Percentiles rank a stretch among this genome's conserved stretches.
Conservation (phyloP, 148 eudicot genomes). For the Selenicereus undatus region DNA sequence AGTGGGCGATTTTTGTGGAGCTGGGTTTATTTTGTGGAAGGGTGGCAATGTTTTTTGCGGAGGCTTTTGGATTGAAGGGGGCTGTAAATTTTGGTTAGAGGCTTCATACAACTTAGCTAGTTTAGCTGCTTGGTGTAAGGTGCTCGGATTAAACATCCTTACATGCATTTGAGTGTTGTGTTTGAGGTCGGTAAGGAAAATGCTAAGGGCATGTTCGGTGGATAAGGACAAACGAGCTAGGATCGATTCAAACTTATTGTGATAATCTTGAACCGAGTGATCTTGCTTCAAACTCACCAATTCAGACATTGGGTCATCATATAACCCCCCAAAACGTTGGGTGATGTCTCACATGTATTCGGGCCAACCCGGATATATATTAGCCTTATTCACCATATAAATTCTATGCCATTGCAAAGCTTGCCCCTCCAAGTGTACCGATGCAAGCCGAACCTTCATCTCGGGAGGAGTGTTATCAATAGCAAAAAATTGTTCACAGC, state of each 20-base stretch:
- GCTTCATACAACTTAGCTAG: not conserved
- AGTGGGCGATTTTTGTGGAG: not conserved
- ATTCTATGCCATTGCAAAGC: not conserved
- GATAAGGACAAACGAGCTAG: not conserved
- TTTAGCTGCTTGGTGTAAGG: not conserved
- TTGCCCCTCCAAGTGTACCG: not conserved
- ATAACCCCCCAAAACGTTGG: not conserved
- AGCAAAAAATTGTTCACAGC: not conserved
- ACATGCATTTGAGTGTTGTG: not conserved
- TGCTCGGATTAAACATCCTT: not conserved
- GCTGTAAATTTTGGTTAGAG: no score
- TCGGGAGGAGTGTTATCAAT: not conserved
- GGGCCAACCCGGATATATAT: not conserved
- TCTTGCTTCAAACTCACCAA: not conserved
- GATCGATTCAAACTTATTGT: not conserved
- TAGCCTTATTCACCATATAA: not conserved
- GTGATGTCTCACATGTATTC: not conserved
- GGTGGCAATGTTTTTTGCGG: no score
- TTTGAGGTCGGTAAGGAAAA: not conserved
- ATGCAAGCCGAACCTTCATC: not conserved
- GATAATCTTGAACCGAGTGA: not conserved
- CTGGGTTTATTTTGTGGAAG: not conserved
- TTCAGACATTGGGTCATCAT: not conserved
- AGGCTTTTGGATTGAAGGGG: no score
- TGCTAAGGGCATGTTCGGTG: not conserved